Evolutionary conservation across 305 asterid genomes (phyloP), one percentile per base, ranked within the genome.

Genomic region (Fraxinus xanthoxyloides): DNA sequence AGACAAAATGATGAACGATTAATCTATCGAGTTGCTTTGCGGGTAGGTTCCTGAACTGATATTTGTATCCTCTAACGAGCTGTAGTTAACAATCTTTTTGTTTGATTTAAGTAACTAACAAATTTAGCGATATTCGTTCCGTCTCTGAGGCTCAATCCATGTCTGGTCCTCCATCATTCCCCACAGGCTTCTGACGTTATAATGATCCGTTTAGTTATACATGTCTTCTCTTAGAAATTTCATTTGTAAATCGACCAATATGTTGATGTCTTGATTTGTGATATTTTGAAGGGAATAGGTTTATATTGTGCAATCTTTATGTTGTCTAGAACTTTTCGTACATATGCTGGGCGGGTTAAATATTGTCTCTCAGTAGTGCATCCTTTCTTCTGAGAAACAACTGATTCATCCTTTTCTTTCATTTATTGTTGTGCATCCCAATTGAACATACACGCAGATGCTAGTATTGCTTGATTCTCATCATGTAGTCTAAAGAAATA

Each of bases 21-120:
- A 75, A 89, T 97, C 79, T 93, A 82, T 81, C 95, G 88, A 87
- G 98, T 88, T 88, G 99, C 98, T 21, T 83, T 97, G 87, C 95
- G 94, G 98, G 99, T 93, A 80, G 87, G 56, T 82, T 79, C 79
- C 83, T 43, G 83, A 59, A 72, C 30, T 24, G 54, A 80, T 77
- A 74, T 26, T 81, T 73, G n/a, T 82, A 43, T 65, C 80, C 82
- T 38, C 70, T 75, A 51, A 61, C 61, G 24, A 77, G 80, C 83
- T 79, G 73, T 56, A 46, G 73, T 56, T 65, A 54, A 38, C 31
- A 72, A 36, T 30, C 51, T n/a, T 65, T 83, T 19, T 56, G 75
- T 80, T 67, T 73, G 9, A n/a, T 19, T 59, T 43, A 67, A 26
- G 34, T 67, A 13, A 4, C 15, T 26, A 65, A 26, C 28, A 26